phyloP scores from a whole-genome alignment of 352 stramenopile genomes.

The Pythium diclinum region DNA sequence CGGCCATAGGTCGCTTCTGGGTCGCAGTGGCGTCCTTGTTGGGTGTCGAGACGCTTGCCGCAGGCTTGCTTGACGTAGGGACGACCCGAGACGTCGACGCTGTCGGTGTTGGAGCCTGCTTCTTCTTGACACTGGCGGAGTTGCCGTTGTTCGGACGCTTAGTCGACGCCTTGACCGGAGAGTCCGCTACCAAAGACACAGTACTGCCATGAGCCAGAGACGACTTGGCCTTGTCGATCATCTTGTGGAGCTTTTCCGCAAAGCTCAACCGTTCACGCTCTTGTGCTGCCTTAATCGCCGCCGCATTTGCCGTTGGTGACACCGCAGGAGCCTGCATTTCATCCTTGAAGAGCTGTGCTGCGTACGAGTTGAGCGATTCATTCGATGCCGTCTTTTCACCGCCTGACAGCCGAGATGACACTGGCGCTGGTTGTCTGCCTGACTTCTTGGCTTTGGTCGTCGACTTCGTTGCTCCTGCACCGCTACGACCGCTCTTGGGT shows the following conservation, averaged over 20 bases:
- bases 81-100: conserved; percentile 8
- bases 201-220: conserved; percentile 34
- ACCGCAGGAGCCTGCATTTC: conserved; percentile 19
- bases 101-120: neutral
- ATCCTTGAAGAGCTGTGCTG: conserved; percentile 61
- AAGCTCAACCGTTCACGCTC: conserved; percentile 72
- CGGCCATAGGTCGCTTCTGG: conserved; percentile 1
- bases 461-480: neutral
- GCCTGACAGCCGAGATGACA: conserved; percentile 1
- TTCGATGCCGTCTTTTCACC: conserved; percentile 25
- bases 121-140: conserved; percentile 8
- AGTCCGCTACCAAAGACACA: conserved; percentile 5
- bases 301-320: neutral
- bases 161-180: conserved; percentile 4
- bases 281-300: conserved; percentile 6
- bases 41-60: neutral
- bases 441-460: conserved; percentile 11
- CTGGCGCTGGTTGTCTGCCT: conserved; percentile 10
- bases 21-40: neutral
- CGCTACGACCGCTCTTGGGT: conserved; percentile 6
- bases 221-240: conserved; percentile 84
- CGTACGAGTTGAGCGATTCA: conserved; percentile 70
- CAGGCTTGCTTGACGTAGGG: conserved; percentile 9
- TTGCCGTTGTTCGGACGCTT: conserved; percentile 4
- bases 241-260: conserved; percentile 84